Evolutionary conservation across 305 asterid species (phyloP), one percentile per base, ranked within the genome.

Genomic region (Fraxinus ornus): DNA sequence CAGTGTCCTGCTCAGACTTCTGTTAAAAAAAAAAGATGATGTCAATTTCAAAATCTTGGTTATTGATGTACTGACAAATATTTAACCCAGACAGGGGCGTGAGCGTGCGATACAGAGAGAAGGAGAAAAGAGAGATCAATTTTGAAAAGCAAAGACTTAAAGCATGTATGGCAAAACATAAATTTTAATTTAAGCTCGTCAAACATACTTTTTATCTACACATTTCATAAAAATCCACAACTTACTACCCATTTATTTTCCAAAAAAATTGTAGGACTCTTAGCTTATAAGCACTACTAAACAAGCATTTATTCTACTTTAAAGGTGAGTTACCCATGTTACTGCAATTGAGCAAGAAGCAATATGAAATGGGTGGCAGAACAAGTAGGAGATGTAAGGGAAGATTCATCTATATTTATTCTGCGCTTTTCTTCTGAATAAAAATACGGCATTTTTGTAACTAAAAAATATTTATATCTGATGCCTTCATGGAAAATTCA

Each of bases 1-100:
- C 95, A 78, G 79, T 79, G 75, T 89, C 97, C 87, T 79, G 89
- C 81, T 85, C 87, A 81, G 89, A 82, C 62, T 90, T 86, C 91
- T 88, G 91, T 62, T 83, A 87, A 12, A 70, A 22, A 87, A 74
- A 39, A 37, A 36, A 37, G 33, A 30, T 30, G 33, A 30, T 30
- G 37, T 44, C 55, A 75, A 73, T 55, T 49, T 74, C 81, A 70
- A 55, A 35, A 80, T 66, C 44, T 35, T 70, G 79, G 39, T 44
- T 49, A 8, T 39, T 15, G 72, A 13, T 49, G 8, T 21, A 9
- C 8, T 70, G 30, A 47, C 57, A 76, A 35, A 62, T 17, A 8
- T 52, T 81, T 30, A 79, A 66, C 71, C 47, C 4, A 76, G 41
- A 26, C 15, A 78, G 17, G 78, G 30, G 66, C 2, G 39, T 49